These are phyloP conservation scores for Trichophyton schoenleinii DNA, from an alignment of 2,329 filamentous ascomycete species.

Conservation along the genomic window DNA sequence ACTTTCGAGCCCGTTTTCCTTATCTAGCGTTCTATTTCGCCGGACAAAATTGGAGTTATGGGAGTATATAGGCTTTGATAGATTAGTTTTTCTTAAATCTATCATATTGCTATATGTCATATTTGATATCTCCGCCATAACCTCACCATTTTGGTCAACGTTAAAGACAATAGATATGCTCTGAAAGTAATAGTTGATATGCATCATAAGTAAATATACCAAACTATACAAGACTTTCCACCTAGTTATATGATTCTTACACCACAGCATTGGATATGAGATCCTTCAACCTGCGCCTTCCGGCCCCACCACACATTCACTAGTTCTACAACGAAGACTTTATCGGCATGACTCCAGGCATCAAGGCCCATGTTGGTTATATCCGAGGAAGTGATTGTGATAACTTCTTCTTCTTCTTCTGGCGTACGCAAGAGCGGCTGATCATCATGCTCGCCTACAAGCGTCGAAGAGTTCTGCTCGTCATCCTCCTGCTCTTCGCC, in stretches of 20 bases:
- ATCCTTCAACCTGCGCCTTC: slow-evolving; percentile 31
- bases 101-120: background rate
- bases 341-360: slow-evolving; percentile 37
- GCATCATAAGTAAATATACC: background rate
- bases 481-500: slow-evolving; percentile 15
- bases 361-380: slow-evolving; percentile 39
- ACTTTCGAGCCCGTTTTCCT: background rate
- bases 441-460: slow-evolving; percentile 8
- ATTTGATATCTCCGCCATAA: background rate
- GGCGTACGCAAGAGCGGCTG: slow-evolving; percentile 13
- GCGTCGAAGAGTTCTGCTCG: slow-evolving; percentile 8
- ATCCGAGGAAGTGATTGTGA: slow-evolving; percentile 33
- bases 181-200: background rate
- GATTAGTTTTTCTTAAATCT: background rate
- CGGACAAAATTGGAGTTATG: background rate
- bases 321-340: slow-evolving; percentile 35
- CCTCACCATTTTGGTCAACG: background rate
- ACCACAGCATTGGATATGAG: slow-evolving; percentile 36
- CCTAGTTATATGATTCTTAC: slow-evolving; percentile 30
- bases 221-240: slow-evolving; percentile 1
- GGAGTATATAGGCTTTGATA: background rate
- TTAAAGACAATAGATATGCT: background rate
- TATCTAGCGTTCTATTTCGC: background rate
- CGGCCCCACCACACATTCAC: slow-evolving; percentile 36
- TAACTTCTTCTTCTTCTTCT: slow-evolving; percentile 17